Percentiles rank a stretch among this genome's conserved stretches.
Evolutionary conservation across 805 yeast species (phyloP).

Genomic region (Tetrapisispora phaffii): DNA sequence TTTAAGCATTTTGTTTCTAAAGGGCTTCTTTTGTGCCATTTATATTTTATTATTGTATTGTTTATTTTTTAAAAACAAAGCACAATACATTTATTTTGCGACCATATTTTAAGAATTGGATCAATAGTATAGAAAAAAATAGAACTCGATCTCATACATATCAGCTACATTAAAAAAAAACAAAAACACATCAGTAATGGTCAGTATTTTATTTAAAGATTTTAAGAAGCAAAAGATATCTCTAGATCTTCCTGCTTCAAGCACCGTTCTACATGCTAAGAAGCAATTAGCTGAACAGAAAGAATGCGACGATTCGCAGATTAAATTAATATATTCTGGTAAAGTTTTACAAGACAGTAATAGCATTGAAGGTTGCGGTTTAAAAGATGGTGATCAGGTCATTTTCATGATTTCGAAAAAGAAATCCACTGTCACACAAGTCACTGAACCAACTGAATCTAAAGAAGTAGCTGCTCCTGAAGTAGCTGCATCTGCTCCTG

Average conservation of each 20-base stretch:
- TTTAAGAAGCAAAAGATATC: slow-evolving; percentile 85
- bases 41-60: too few species aligned
- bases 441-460: slow-evolving; percentile 19
- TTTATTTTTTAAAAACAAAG: too few species aligned
- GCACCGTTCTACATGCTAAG: slow-evolving; percentile 62
- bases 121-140: too few species aligned
- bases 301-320: slow-evolving; percentile 58
- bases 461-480: slow-evolving; percentile 7
- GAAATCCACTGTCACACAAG: slow-evolving; percentile 20
- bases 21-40: too few species aligned
- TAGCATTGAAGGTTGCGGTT: slow-evolving; percentile 57
- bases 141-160: too few species aligned
- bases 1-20: too few species aligned
- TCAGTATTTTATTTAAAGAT: slow-evolving; percentile 52
- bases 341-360: slow-evolving; percentile 82
- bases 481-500: slow-evolving; percentile 18
- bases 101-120: too few species aligned
- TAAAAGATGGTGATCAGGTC: slow-evolving; percentile 77
- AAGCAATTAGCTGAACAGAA: slow-evolving; percentile 60
- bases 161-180: too few species aligned
- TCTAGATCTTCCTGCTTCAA: slow-evolving; percentile 61
- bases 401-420: slow-evolving; percentile 80
- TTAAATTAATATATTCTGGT: slow-evolving; percentile 88
- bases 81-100: too few species aligned
- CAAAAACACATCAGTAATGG: slow-evolving; percentile 8